Conservation (phyloP, 2,329 filamentous ascomycete genomes). For the Curvularia eragrostidis region DNA sequence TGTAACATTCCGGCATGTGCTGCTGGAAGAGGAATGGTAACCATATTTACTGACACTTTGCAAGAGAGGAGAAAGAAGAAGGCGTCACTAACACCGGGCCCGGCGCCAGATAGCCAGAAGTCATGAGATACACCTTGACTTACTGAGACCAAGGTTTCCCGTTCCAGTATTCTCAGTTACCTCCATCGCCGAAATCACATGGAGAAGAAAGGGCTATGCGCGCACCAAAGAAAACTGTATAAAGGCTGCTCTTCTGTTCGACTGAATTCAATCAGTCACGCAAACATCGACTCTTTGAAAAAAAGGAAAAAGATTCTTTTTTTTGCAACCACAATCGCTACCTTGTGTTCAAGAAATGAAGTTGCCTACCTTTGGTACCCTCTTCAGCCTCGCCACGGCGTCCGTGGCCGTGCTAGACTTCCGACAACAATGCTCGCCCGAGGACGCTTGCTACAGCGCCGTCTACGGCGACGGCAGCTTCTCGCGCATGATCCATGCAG, state of each 20-base stretch:
- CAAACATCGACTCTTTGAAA: neutral
- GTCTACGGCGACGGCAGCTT: slow-evolving; percentile 29
- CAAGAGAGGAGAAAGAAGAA: neutral
- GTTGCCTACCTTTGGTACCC: slow-evolving; percentile 16
- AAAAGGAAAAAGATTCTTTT: neutral
- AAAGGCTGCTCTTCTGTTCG: slow-evolving; percentile 2
- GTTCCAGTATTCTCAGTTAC: neutral
- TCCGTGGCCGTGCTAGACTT: slow-evolving; percentile 25
- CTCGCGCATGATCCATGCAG: slow-evolving; percentile 23
- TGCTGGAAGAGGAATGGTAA: neutral
- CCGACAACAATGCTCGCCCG: slow-evolving; percentile 29
- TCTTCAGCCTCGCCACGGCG: slow-evolving; percentile 19
- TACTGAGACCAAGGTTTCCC: neutral
- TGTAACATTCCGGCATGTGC: neutral
- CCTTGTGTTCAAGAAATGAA: slow-evolving; percentile 34
- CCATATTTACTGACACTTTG: slow-evolving; percentile 1
- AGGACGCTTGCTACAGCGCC: slow-evolving; percentile 36
- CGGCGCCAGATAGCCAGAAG: neutral
- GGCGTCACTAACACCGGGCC: slow-evolving; percentile 11
- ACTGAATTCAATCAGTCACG: neutral
- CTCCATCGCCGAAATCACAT: neutral
- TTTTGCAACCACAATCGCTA: slow-evolving; percentile 8
- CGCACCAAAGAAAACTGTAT: slow-evolving; percentile 4
- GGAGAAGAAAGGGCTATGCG: neutral
- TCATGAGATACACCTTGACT: neutral